Evolutionary conservation across 257 asterid species (phyloP).

Genomic region (Petunia secreta): DNA sequence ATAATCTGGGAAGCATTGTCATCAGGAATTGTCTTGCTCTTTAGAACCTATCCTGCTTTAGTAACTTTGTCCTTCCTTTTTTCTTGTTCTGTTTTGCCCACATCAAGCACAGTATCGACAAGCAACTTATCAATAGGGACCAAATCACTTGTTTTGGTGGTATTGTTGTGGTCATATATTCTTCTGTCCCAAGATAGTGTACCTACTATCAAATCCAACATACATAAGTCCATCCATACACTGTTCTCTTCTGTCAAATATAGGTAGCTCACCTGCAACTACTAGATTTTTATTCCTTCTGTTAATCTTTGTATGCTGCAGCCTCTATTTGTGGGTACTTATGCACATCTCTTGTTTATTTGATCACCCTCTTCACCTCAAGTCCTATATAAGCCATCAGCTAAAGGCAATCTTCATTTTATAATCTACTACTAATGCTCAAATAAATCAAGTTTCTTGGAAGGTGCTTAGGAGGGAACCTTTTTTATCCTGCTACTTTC

Average conservation of each 20-base stretch:
- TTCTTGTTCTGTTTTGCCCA: background rate
- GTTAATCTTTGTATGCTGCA: slow-evolving; percentile 31
- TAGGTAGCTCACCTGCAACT: slow-evolving; percentile 48
- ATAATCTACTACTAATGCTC: background rate
- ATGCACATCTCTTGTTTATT: slow-evolving; percentile 23
- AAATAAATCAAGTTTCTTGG: slow-evolving; percentile 28
- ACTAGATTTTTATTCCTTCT: slow-evolving; percentile 36
- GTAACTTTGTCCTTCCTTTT: background rate
- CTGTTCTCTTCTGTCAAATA: slow-evolving; percentile 28
- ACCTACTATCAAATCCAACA: slow-evolving; percentile 14
- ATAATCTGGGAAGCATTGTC: slow-evolving; percentile 37
- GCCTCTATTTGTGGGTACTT: slow-evolving; percentile 18
- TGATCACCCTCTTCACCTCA: background rate
- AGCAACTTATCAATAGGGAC: slow-evolving; percentile 15
- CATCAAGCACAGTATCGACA: slow-evolving; percentile 22
- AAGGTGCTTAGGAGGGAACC: background rate
- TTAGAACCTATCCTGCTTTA: slow-evolving; percentile 17
- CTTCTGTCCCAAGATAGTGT: background rate
- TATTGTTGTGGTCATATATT: background rate
- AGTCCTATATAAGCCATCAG: background rate
- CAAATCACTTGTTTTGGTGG: slow-evolving; percentile 14
- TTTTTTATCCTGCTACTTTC: background rate
- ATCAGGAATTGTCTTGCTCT: slow-evolving; percentile 26
- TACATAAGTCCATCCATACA: slow-evolving; percentile 13
- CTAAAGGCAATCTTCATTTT: background rate